phyloP scores from a whole-genome alignment of 768 basidiomycete genomes.

The Rhizopogon vesiculosus region DNA sequence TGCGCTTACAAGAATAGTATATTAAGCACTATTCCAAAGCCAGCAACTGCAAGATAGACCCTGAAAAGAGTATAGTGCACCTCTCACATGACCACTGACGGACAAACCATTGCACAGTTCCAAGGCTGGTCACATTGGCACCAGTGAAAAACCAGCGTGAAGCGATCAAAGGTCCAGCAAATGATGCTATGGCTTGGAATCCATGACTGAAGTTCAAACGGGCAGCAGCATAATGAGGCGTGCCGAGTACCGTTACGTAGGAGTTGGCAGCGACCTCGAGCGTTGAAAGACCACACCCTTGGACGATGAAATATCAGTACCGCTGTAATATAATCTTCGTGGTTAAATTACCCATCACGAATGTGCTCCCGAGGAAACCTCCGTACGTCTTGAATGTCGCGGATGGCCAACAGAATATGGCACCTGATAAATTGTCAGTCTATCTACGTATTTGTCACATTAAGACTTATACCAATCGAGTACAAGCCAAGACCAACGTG shows the following conservation, averaged over 20 bases:
- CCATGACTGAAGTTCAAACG: conserved; percentile 77
- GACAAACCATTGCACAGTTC: conserved; percentile 59
- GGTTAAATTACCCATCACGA: conserved; percentile 48
- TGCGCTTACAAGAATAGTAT: conserved; percentile 53
- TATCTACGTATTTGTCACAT: not conserved
- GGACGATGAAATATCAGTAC: not conserved
- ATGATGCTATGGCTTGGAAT: conserved; percentile 72
- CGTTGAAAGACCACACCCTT: conserved; percentile 58
- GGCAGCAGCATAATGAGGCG: conserved; percentile 65
- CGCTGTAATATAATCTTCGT: not conserved
- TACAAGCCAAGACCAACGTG: conserved; percentile 56
- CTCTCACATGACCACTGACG: no score
- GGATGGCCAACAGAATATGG: conserved; percentile 77
- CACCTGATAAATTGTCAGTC: conserved; percentile 35
- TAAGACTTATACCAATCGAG: conserved; percentile 37
- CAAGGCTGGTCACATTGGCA: conserved; percentile 52
- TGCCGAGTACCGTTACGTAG: conserved; percentile 67
- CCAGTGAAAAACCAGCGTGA: conserved; percentile 72
- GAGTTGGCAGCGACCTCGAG: conserved; percentile 75
- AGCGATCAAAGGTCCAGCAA: conserved; percentile 70
- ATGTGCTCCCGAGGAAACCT: conserved; percentile 74
- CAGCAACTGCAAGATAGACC: conserved; percentile 63
- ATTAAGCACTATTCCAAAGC: conserved; percentile 59
- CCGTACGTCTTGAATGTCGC: conserved; percentile 63
- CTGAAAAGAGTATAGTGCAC: conserved; percentile 22